These are phyloP conservation scores for Trichosporon ovoides DNA, from an alignment of 1,284 basidiomycete genomes.

Conservation along the genomic window DNA sequence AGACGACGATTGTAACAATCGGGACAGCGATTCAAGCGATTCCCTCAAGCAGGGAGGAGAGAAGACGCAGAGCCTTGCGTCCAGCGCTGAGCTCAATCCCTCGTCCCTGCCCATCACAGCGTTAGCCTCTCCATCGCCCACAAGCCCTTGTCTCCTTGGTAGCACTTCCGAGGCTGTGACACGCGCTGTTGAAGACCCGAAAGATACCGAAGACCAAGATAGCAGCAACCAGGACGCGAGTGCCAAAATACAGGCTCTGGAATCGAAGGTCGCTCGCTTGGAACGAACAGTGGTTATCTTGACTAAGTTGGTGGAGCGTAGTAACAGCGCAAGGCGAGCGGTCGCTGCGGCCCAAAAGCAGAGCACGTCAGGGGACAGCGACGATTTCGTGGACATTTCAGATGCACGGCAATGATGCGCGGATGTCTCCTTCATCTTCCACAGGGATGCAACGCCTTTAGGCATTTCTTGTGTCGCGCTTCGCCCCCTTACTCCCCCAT, in stretches of 20 bases:
- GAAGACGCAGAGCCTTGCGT: background rate
- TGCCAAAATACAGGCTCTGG: background rate
- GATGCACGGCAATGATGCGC: background rate
- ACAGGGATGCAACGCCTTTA: too few relatives aligned
- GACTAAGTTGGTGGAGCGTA: background rate
- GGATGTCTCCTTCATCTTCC: too few relatives aligned
- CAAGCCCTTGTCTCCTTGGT: background rate
- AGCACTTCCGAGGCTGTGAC: background rate
- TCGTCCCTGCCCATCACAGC: background rate
- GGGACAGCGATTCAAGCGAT: too few relatives aligned
- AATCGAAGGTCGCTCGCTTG: background rate
- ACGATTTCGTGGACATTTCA: background rate
- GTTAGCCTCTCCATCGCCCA: background rate
- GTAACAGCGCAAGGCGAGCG: background rate
- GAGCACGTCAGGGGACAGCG: background rate
- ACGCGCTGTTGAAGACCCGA: background rate
- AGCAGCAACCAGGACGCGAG: background rate
- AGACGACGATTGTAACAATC: too few relatives aligned
- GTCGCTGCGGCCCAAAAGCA: background rate
- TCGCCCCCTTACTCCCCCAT: too few relatives aligned
- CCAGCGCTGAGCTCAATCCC: background rate
- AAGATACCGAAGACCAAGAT: background rate
- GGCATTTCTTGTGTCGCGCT: background rate
- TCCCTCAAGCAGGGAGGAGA: background rate
- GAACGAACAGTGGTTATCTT: background rate